Base-by-base conservation (phyloP, 2,329 filamentous ascomycete genomes). In the Colletotrichum siamense region DNA sequence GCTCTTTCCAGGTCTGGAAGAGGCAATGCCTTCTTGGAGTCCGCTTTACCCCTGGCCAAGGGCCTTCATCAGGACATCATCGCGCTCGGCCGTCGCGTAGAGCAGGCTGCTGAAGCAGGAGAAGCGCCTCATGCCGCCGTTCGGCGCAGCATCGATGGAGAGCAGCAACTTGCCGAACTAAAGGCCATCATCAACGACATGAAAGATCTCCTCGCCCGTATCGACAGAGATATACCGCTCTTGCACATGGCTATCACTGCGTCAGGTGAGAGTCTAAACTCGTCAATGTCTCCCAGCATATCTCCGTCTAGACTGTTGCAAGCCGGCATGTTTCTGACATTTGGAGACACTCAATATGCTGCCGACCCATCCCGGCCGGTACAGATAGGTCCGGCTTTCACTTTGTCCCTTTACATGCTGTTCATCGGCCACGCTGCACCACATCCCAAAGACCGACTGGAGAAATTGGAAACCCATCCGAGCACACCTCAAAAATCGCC, bases 231-330 rank as follows among this genome's bases (percentile, higher is more conserved):
- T 15, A 95, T 99, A 13, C 96, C 96, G 1, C 88, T 98, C 5
- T 94, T 99, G 82, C 98, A 97, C 80, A 89, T 99, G 32, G 97
- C 97, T 71, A 98, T 99, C 79, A 97, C 95, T 3, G 96, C 96
- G 1, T 98, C 96, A 2, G 97, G 97, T 0, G 96, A 96, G 72
- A 98, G 92, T 74, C 88, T 99, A 34, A 95, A 95, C 0, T 95
- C 95, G 0, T 93, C 92, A 4, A 88, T 98, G 32, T 95, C 96
- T 0, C 89, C 94, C 2, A 94, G 94, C 12, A 95, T 99, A 61
- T 99, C 96, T 2, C 96, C 96, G 2, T 98, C 96, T 6, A 91
- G 97, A 55, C 87, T 99, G 57, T 87, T 99, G 49, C 97, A 99
- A 85, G 96, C 97, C 22, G 99, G 96, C 82, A 97, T 96, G 6